These are phyloP conservation scores for Tylopilus subfusipes DNA, from an alignment of 768 basidiomycete genomes.

Conservation along the genomic window DNA sequence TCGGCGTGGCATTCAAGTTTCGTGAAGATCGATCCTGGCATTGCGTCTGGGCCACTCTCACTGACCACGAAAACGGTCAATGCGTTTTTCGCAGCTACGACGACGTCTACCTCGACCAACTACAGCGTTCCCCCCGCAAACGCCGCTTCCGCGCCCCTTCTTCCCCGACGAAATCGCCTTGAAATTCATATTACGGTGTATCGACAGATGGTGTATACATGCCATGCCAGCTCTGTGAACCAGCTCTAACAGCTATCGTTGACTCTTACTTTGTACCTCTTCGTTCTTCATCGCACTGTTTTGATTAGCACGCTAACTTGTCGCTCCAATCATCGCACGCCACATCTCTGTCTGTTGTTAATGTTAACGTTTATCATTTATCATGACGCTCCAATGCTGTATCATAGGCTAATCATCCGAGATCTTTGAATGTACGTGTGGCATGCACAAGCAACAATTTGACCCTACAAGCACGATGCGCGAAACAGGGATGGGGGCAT, in stretches of 20 bases:
- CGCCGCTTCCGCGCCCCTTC: constrained; percentile 22
- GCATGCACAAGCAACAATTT: not conserved
- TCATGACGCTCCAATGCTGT: constrained; percentile 1
- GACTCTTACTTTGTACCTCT: not conserved
- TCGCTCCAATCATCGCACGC: constrained; percentile 5
- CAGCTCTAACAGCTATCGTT: constrained; percentile 14
- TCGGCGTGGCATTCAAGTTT: constrained; percentile 53
- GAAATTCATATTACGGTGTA: constrained; percentile 6
- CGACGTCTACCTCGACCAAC: constrained; percentile 53
- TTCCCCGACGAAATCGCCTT: constrained; percentile 25
- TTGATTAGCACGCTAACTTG: constrained; percentile 14
- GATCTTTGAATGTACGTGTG: not conserved
- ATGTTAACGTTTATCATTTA: not conserved
- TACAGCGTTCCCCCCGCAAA: constrained; percentile 42
- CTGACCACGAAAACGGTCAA: constrained; percentile 45
- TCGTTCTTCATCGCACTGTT: constrained; percentile 7
- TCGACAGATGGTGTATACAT: constrained; percentile 13
- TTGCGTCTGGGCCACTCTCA: constrained; percentile 61
- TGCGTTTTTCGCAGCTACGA: constrained; percentile 57
- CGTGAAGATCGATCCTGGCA: constrained; percentile 50
- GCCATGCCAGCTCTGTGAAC: constrained; percentile 2
- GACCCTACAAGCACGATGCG: not conserved
- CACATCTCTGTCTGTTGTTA: constrained; percentile 2
- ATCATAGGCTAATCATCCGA: constrained; percentile 6
- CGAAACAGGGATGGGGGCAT: constrained; percentile 2